These are phyloP conservation scores for Lactuca saligna DNA, from an alignment of 129 eudicot genomes.

Conservation along the genomic window DNA sequence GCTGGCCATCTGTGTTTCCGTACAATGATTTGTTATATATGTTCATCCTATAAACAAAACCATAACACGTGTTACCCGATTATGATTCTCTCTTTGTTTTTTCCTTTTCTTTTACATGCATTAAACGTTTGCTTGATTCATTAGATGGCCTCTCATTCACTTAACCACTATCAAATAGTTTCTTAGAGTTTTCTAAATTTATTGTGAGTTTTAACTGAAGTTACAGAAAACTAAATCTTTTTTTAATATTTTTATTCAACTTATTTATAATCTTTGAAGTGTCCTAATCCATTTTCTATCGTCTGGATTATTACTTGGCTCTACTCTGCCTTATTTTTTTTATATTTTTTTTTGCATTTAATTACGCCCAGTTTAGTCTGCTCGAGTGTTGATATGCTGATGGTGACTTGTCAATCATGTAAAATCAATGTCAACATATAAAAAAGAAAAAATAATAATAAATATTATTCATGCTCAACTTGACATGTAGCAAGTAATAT, in stretches of 20 bases:
- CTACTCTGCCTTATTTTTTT: neutral
- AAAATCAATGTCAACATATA: constrained; percentile 7
- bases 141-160: neutral
- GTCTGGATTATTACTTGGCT: constrained; percentile 11
- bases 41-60: constrained; percentile 11
- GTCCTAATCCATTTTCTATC: neutral
- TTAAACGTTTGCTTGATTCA: neutral
- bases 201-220: neutral
- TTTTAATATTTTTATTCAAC: no score
- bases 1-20: constrained; percentile 46
- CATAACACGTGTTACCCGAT: constrained; percentile 25
- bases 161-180: no score
- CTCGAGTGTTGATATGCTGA: constrained; percentile 12
- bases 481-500: neutral
- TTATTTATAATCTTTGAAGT: neutral
- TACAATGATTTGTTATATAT: constrained; percentile 42
- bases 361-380: constrained; percentile 3
- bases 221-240: neutral
- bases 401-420: constrained; percentile 19
- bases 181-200: no score
- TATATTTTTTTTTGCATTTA: no score
- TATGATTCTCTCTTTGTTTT: constrained; percentile 17
- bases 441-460: neutral
- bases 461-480: neutral
- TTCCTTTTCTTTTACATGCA: constrained; percentile 4